Evolutionary conservation across 225 moss, liverwort and hornwort species (phyloP), one percentile per base, ranked within the genome.

Genomic region (Marchantia polymorpha): DNA sequence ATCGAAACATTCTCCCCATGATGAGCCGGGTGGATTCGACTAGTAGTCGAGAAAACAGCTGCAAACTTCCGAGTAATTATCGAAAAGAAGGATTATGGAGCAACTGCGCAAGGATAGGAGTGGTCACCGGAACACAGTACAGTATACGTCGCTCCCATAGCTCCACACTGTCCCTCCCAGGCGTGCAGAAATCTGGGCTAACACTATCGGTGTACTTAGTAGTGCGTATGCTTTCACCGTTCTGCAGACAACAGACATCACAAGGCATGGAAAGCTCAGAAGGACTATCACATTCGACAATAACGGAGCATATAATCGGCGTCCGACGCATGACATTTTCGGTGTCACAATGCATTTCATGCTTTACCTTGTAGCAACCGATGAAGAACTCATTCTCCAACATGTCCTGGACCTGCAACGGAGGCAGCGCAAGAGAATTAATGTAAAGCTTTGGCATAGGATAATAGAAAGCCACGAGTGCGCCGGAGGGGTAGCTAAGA

Each of bases 321-420:
- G 39, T 39, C 39, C 39, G 5, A 39, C 39, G 39, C 39, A 39
- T 2, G 39, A 39, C 39, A 39, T 5, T 56, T 22, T 25, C 22
- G 63, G 30, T 52, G 61, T 23, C 29, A 8, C 30, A 47, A 16
- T 22, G 23, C 11, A 56, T 48, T 53, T 17, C 47, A 27, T 17
- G 79, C 73, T 82, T 75, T 83, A 87, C 97, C 92, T 95, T 92
- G 82, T 91, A 99, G 71, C 90, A 92, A 76, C 99, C 99, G 23
- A 93, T 86, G 82, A 90, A 99, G 80, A 93, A 93, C 68, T 99
- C 99, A 39, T 87, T 78, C 80, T 99, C 93, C 69, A 95, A 90
- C 94, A 99, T 99, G 80, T 99, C 95, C 89, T 99, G 99, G 69
- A 99, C 92, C 93, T 94, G 88, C 46, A 78, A 73, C 17, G 3